phyloP scores from a whole-genome alignment of 352 stramenopile species.

The Globisporangium barbulae region DNA sequence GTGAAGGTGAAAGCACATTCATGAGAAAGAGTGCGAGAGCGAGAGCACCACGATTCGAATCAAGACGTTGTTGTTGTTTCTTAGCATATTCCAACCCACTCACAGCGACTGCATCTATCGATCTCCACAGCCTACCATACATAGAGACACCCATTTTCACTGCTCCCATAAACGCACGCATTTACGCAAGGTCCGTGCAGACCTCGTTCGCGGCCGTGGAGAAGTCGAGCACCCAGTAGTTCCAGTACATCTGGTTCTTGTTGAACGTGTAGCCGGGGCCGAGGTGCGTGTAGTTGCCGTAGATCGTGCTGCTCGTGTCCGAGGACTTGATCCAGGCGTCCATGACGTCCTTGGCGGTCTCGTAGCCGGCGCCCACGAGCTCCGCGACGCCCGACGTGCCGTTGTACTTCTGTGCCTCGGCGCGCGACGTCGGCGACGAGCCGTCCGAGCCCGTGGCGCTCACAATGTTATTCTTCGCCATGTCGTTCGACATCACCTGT shows the following conservation, averaged over 20 bases:
- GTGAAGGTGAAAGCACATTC: too few species aligned
- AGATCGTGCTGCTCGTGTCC: constrained; percentile 18
- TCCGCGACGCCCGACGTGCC: constrained; percentile 28
- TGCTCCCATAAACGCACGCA: neutral
- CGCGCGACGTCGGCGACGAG: constrained; percentile 24
- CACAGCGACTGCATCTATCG: constrained; percentile 6
- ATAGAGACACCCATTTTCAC: neutral
- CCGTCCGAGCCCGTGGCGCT: constrained; percentile 24
- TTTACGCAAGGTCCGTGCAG: constrained; percentile 11
- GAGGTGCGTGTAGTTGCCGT: constrained; percentile 27
- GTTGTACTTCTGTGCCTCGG: constrained; percentile 25
- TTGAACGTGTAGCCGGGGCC: constrained; percentile 33
- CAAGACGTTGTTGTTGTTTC: neutral
- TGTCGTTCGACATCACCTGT: constrained; percentile 30
- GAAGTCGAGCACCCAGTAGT: constrained; percentile 35
- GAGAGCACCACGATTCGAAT: neutral
- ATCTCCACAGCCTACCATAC: constrained; percentile 1
- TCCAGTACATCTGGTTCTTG: constrained; percentile 25
- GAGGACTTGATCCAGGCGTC: constrained; percentile 29
- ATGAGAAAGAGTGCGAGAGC: too few species aligned
- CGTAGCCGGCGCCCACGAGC: constrained; percentile 28
- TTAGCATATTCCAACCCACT: constrained; percentile 2
- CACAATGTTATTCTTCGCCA: constrained; percentile 25
- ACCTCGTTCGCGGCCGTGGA: constrained; percentile 14
- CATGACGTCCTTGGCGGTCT: constrained; percentile 20